phyloP scores from a whole-genome alignment of 169 alveolate species.

The Eimeria necatrix region DNA sequence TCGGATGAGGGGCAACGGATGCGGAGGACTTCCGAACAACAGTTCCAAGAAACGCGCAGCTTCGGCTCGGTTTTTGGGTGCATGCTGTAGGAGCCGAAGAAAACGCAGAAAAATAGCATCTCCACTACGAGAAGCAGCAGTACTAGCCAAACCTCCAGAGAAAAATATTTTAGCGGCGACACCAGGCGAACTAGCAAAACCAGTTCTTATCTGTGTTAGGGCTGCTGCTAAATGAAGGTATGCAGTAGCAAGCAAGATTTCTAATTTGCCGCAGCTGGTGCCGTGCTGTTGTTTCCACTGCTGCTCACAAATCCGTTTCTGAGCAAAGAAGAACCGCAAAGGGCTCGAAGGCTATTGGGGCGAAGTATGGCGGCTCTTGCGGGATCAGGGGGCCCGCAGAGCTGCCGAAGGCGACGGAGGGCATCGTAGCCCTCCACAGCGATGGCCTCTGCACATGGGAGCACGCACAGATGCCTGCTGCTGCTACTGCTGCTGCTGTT shows the following conservation, averaged over 20 bases:
- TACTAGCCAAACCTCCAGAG: not conserved
- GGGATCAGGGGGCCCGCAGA: constrained; percentile 72
- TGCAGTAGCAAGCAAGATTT: not conserved
- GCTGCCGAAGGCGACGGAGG: constrained; percentile 64
- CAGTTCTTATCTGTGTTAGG: not conserved
- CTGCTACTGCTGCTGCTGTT: not conserved
- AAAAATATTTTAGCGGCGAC: not conserved
- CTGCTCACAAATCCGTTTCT: constrained; percentile 64
- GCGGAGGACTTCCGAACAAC: constrained; percentile 53
- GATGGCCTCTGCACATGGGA: constrained; percentile 29
- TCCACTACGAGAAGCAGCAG: not conserved
- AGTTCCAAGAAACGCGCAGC: constrained; percentile 53
- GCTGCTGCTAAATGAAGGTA: not conserved
- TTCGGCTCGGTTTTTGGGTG: constrained; percentile 57
- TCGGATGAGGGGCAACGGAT: constrained; percentile 51
- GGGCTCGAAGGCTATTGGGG: constrained; percentile 64
- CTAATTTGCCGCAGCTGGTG: not conserved
- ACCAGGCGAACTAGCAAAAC: not conserved
- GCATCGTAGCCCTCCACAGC: constrained; percentile 68
- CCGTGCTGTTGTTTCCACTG: not conserved
- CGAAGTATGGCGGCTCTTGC: constrained; percentile 61
- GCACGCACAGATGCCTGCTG: not conserved
- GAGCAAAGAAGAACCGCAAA: constrained; percentile 48
- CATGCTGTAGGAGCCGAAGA: constrained; percentile 48
- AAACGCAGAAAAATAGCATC: not conserved